Percentiles rank a stretch among this genome's conserved stretches.
These are phyloP conservation scores for Mallotus nudiflorus DNA, from an alignment of 345 rosid genomes.

Conservation along the genomic window DNA sequence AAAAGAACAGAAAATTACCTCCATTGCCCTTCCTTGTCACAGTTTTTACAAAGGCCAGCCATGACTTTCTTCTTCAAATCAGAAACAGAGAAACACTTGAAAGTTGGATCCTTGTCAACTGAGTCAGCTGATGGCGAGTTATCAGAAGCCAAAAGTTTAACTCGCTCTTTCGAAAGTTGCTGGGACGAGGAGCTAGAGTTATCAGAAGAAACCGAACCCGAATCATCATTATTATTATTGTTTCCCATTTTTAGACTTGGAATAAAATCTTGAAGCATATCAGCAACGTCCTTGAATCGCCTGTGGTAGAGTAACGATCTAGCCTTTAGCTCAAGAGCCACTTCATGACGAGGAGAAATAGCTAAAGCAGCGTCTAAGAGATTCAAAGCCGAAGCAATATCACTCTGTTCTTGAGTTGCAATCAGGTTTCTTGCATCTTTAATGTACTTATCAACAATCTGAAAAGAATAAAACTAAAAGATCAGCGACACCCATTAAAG, in stretches of 20 bases:
- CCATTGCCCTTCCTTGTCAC: constrained; percentile 88
- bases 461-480: background rate
- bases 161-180: constrained; percentile 47
- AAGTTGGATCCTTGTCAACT: constrained; percentile 45
- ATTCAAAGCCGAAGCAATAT: constrained; percentile 60
- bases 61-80: constrained; percentile 87
- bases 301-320: constrained; percentile 64
- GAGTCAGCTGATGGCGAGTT: constrained; percentile 38
- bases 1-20: constrained; percentile 47
- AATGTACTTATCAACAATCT: constrained; percentile 76
- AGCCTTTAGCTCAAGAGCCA: constrained; percentile 78
- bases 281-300: constrained; percentile 70
- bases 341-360: constrained; percentile 71
- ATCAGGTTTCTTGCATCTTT: constrained; percentile 70
- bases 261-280: constrained; percentile 85
- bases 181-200: constrained; percentile 37
- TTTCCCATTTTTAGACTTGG: constrained; percentile 63
- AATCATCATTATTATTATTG: constrained; percentile 37
- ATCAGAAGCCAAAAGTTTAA: constrained; percentile 47
- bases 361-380: constrained; percentile 79
- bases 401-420: constrained; percentile 59
- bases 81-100: constrained; percentile 75
- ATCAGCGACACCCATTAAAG: background rate
- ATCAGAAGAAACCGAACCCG: constrained; percentile 52
- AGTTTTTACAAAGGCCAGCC: constrained; percentile 75